phyloP scores from a whole-genome alignment of 441 rosid species.

The Hura crepitans region DNA sequence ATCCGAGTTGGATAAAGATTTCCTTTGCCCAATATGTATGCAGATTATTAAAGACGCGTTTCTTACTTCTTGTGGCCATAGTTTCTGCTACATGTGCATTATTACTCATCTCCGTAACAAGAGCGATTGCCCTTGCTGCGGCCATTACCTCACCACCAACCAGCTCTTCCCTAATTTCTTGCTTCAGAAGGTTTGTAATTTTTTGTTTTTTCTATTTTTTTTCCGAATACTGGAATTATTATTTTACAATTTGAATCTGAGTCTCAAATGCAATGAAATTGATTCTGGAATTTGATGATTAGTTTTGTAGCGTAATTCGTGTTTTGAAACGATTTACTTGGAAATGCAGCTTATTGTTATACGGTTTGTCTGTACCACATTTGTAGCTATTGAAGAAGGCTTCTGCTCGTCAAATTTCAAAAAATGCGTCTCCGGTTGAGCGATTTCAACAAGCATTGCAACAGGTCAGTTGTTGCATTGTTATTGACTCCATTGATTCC shows the following conservation, averaged over 20 bases:
- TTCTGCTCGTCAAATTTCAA: conserved; percentile 74
- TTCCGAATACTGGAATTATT: background rate
- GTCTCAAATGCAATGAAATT: background rate
- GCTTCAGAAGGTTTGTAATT: conserved; percentile 68
- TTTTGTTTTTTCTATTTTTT: background rate
- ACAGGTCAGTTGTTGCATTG: conserved; percentile 56
- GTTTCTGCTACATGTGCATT: conserved; percentile 96
- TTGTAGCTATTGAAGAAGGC: conserved; percentile 92
- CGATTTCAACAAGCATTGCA: conserved; percentile 70
- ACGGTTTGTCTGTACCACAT: conserved; percentile 37
- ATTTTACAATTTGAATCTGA: background rate
- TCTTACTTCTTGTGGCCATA: conserved; percentile 87
- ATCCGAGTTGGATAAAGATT: conserved; percentile 66
- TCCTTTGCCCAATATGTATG: conserved; percentile 95
- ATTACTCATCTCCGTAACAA: conserved; percentile 87
- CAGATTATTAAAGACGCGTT: conserved; percentile 93
- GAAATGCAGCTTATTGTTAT: conserved; percentile 38
- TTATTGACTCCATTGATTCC: background rate
- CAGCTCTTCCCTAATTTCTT: conserved; percentile 87
- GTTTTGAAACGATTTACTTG: conserved; percentile 34
- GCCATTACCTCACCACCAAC: conserved; percentile 64
- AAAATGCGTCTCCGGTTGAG: conserved; percentile 79
- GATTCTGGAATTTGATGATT: background rate
- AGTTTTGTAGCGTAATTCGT: conserved; percentile 11
- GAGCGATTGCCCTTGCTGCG: conserved; percentile 96